Conservation (phyloP, 495 filamentous ascomycete genomes). For the Aspergillus wentii region DNA sequence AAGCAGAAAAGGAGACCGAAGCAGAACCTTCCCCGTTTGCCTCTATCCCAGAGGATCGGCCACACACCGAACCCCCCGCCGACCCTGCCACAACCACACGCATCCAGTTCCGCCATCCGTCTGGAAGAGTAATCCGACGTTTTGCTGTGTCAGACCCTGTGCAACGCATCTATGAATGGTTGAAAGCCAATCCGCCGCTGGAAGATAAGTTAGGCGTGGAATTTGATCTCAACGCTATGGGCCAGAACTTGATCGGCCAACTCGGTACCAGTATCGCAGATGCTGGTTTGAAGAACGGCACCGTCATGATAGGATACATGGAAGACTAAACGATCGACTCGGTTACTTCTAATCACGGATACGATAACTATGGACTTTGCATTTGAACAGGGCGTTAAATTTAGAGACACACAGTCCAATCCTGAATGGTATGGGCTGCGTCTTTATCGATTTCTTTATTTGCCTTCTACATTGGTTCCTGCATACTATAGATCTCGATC, state of each 20-base stretch:
- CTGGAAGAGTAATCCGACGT: slow-evolving; percentile 73
- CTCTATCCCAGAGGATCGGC: slow-evolving; percentile 61
- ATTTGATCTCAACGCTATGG: slow-evolving; percentile 82
- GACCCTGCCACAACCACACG: slow-evolving; percentile 71
- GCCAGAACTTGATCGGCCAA: slow-evolving; percentile 72
- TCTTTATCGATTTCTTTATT: too few relatives aligned
- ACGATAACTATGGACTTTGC: too few relatives aligned
- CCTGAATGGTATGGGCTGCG: too few relatives aligned
- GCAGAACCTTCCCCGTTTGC: slow-evolving; percentile 48
- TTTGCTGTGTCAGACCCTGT: slow-evolving; percentile 81
- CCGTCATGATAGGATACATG: slow-evolving; percentile 86
- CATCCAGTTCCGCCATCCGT: slow-evolving; percentile 83
- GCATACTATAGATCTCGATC: too few relatives aligned
- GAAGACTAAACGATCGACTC: too few relatives aligned
- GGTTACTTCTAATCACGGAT: too few relatives aligned
- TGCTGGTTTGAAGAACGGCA: slow-evolving; percentile 84
- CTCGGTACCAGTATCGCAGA: slow-evolving; percentile 70
- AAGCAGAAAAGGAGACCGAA: slow-evolving; percentile 14
- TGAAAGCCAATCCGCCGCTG: slow-evolving; percentile 70
- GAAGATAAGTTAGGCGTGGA: slow-evolving; percentile 70
- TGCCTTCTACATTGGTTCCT: too few relatives aligned
- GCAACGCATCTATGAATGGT: slow-evolving; percentile 86
- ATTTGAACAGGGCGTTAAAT: too few relatives aligned
- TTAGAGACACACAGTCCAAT: too few relatives aligned
- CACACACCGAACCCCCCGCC: slow-evolving; percentile 71